These are phyloP conservation scores for Ophiostoma fasciatum DNA, from an alignment of 2,329 filamentous ascomycete genomes.

Conservation along the genomic window DNA sequence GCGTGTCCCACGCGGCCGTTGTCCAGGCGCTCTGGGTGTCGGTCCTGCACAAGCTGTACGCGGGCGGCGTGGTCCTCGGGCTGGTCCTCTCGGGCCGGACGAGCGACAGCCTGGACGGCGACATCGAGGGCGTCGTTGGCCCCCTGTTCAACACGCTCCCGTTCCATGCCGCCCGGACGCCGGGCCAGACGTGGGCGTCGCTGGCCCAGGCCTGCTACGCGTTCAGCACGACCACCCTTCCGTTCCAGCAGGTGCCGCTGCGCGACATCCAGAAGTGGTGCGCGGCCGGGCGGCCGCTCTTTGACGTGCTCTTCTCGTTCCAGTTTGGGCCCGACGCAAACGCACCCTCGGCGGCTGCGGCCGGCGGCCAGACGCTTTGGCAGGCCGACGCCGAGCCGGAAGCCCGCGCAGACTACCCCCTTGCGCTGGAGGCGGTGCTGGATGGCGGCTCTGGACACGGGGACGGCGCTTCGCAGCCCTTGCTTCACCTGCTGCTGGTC, in stretches of 20 bases:
- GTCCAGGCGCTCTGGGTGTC: slow-evolving; percentile 61
- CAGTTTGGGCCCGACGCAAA: slow-evolving; percentile 35
- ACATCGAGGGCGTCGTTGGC: slow-evolving; percentile 54
- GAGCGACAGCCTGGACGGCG: slow-evolving; percentile 49
- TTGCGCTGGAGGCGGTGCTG: slow-evolving; percentile 61
- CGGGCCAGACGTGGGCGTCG: slow-evolving; percentile 36
- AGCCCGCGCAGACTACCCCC: slow-evolving; percentile 49
- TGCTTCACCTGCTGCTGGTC: slow-evolving; percentile 42
- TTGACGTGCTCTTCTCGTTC: slow-evolving; percentile 74
- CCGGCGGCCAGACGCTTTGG: slow-evolving; percentile 31
- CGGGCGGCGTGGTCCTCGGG: slow-evolving; percentile 43
- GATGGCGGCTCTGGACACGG: no score
- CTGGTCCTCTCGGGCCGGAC: slow-evolving; percentile 66
- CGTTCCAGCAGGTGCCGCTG: slow-evolving; percentile 66
- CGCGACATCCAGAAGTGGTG: slow-evolving; percentile 72
- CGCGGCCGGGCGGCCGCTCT: slow-evolving; percentile 43
- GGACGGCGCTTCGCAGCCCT: no score
- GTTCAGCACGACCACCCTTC: slow-evolving; percentile 51
- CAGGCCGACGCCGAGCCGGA: slow-evolving; percentile 30
- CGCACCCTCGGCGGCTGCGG: slow-evolving; percentile 8
- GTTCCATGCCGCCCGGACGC: slow-evolving; percentile 29
- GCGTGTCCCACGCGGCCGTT: slow-evolving; percentile 65
- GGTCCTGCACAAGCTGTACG: slow-evolving; percentile 38
- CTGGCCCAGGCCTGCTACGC: slow-evolving; percentile 51
- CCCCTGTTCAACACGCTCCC: slow-evolving; percentile 87